These are phyloP conservation scores for Mycena citricolor DNA, from an alignment of 1,284 basidiomycete species.

Conservation along the genomic window DNA sequence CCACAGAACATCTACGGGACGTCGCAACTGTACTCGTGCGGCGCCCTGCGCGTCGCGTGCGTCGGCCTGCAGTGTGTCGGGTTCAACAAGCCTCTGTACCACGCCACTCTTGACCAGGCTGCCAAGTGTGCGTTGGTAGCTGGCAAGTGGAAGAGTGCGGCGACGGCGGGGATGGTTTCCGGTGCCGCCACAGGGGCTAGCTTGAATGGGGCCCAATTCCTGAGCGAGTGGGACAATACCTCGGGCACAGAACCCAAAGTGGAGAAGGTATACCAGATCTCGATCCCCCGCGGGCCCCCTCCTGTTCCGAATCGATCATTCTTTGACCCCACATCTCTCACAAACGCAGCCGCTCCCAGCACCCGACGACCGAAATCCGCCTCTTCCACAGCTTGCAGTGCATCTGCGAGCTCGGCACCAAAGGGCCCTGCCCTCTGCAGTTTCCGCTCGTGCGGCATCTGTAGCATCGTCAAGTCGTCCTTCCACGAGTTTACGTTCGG, in stretches of 20 bases:
- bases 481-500: constrained; percentile 59
- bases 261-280: constrained; percentile 54
- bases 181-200: no score
- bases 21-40: constrained; percentile 63
- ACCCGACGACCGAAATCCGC: constrained; percentile 43
- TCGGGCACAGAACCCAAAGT: constrained; percentile 37
- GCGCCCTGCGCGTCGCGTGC: constrained; percentile 70
- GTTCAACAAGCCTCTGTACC: constrained; percentile 62
- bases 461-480: constrained; percentile 51
- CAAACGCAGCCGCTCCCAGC: no score
- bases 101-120: constrained; percentile 60
- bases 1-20: constrained; percentile 73
- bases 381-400: constrained; percentile 63
- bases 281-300: constrained; percentile 41
- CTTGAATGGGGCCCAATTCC: no score
- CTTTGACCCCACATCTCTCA: no score
- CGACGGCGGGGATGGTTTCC: no score
- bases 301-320: no score
- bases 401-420: constrained; percentile 62
- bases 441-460: constrained; percentile 63
- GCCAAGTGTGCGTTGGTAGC: no score
- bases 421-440: constrained; percentile 47
- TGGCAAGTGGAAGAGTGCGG: no score
- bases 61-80: constrained; percentile 71
- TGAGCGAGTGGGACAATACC: constrained; percentile 48